phyloP scores from a whole-genome alignment of 495 filamentous ascomycete species.

The Aspergillus funiculosus region DNA sequence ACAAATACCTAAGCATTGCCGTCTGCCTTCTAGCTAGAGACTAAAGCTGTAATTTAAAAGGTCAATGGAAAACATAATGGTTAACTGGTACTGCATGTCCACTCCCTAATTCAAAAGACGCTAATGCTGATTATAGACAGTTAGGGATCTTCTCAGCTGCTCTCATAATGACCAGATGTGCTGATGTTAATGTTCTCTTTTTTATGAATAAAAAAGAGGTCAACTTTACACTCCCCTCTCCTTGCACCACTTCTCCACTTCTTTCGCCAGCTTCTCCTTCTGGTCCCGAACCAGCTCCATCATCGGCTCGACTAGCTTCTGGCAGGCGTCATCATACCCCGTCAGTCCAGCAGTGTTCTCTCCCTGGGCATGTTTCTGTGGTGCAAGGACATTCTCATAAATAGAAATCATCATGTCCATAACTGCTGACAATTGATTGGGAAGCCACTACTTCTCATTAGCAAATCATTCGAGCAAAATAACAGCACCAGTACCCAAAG shows the following conservation, averaged over 20 bases:
- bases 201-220: too few species aligned
- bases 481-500: neutral
- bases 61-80: too few species aligned
- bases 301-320: conserved; percentile 52
- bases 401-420: conserved; percentile 67
- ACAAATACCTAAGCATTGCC: too few species aligned
- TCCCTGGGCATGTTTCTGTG: conserved; percentile 30
- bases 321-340: conserved; percentile 27
- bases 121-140: too few species aligned
- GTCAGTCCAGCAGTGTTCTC: conserved; percentile 10
- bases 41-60: too few species aligned
- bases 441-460: conserved; percentile 57
- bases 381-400: conserved; percentile 45
- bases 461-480: neutral
- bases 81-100: too few species aligned
- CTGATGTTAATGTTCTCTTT: too few species aligned
- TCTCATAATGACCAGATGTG: too few species aligned
- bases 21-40: too few species aligned
- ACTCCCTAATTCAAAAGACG: too few species aligned
- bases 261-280: conserved; percentile 61
- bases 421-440: conserved; percentile 75
- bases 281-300: conserved; percentile 68
- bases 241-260: conserved; percentile 74
- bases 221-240: conserved; percentile 58
- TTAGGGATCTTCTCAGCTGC: too few species aligned